Percentiles rank a stretch among this genome's conserved stretches.
Conservation (phyloP, 306 rosid genomes). For the Medicago ruthenica region DNA sequence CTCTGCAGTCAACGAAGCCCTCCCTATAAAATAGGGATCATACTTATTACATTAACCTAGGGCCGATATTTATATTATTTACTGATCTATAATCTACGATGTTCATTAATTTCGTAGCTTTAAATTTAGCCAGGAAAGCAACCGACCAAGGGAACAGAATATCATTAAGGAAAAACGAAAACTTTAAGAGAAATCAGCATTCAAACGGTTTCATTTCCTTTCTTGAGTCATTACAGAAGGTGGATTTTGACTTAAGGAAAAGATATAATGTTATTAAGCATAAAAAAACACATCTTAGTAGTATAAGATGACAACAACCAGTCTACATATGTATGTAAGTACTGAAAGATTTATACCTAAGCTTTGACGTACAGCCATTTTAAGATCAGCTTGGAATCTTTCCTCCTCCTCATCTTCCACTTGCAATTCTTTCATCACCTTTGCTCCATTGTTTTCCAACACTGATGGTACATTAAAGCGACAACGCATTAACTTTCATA, state of each 20-base stretch:
- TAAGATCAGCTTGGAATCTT: constrained; percentile 92
- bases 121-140: constrained; percentile 11
- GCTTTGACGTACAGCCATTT: constrained; percentile 89
- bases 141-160: constrained; percentile 10
- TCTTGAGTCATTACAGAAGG: constrained; percentile 15
- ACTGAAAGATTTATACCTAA: constrained; percentile 63
- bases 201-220: constrained; percentile 25
- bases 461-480: constrained; percentile 45
- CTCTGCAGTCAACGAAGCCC: constrained; percentile 24
- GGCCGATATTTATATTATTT: constrained; percentile 6
- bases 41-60: constrained; percentile 21
- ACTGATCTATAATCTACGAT: neutral
- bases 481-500: constrained; percentile 34
- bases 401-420: constrained; percentile 85
- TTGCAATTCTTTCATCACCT: constrained; percentile 56
- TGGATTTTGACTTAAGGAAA: constrained; percentile 4
- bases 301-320: constrained; percentile 14
- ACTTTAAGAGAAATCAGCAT: constrained; percentile 1
- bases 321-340: neutral
- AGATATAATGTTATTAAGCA: constrained; percentile 18
- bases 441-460: constrained; percentile 59
- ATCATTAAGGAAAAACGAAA: constrained; percentile 32
- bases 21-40: constrained; percentile 3
- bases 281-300: constrained; percentile 8
- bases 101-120: neutral